A percentile compares a stretch with the other conserved stretches of the same genome.
phyloP scores from a whole-genome alignment of 495 filamentous ascomycete species.

The Acidomyces sp. region DNA sequence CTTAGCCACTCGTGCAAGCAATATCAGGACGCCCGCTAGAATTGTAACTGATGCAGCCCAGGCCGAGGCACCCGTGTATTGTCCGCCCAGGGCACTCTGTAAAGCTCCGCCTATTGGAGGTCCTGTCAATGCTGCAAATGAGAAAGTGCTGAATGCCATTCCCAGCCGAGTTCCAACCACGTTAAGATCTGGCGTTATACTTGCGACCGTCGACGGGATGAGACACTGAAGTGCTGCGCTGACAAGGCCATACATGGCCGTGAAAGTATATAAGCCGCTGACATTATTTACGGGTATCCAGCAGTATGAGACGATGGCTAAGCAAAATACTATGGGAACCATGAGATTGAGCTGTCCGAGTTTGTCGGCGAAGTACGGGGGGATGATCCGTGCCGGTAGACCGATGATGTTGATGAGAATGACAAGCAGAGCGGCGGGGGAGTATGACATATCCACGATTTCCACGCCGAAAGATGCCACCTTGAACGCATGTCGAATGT shows the following conservation, averaged over 20 bases:
- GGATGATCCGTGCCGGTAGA: constrained; percentile 26
- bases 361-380: constrained; percentile 26
- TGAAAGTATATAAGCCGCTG: constrained; percentile 23
- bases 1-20: constrained; percentile 3
- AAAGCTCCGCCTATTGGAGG: constrained; percentile 29
- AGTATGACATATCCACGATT: constrained; percentile 21
- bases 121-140: constrained; percentile 26
- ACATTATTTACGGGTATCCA: constrained; percentile 24
- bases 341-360: constrained; percentile 27
- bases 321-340: constrained; percentile 22
- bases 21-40: constrained; percentile 9
- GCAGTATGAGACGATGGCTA: constrained; percentile 21
- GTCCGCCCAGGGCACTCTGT: constrained; percentile 21
- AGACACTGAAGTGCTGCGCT: constrained; percentile 26
- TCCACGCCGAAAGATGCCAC: constrained; percentile 24
- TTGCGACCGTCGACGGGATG: constrained; percentile 24
- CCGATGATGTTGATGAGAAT: constrained; percentile 29
- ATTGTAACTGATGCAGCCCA: constrained; percentile 22
- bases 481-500: background rate
- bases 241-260: constrained; percentile 24
- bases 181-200: constrained; percentile 25
- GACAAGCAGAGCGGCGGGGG: constrained; percentile 22
- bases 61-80: constrained; percentile 24
- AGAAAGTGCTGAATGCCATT: constrained; percentile 28
- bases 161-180: constrained; percentile 28